Percentiles rank a stretch among this genome's conserved stretches.
Conservation (phyloP, 208 protist genomes). For the Trichomonas gallinae region DNA sequence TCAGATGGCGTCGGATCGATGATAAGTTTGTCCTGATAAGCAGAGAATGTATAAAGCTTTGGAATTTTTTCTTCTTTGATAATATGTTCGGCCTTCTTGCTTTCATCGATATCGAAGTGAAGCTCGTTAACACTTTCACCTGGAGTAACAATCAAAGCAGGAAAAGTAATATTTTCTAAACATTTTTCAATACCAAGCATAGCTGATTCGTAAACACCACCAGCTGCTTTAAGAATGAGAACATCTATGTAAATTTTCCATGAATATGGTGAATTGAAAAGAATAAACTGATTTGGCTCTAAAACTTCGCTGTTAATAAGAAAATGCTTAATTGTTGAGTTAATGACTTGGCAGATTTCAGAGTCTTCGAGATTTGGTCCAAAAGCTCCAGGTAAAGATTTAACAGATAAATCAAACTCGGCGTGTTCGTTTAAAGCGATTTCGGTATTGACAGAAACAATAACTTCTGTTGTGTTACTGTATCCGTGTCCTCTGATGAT, state of each 20-base stretch:
- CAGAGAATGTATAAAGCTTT: neutral
- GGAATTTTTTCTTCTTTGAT: neutral
- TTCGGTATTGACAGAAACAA: neutral
- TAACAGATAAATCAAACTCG: neutral
- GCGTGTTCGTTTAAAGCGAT: neutral
- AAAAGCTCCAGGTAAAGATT: neutral
- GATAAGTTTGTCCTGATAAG: neutral
- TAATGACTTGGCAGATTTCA: constrained; percentile 8
- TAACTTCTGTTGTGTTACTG: neutral
- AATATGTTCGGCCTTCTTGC: neutral
- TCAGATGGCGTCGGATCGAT: neutral
- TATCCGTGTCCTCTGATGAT: neutral
- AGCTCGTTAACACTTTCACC: neutral
- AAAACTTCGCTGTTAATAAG: neutral
- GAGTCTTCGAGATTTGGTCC: neutral
- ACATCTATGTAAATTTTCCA: constrained; percentile 6
- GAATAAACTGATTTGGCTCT: neutral
- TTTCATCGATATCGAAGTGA: constrained; percentile 19
- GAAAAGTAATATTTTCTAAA: neutral
- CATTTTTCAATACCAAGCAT: neutral
- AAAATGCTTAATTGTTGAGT: neutral
- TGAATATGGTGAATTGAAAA: constrained; percentile 1
- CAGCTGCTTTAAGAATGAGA: neutral
- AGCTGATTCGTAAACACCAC: neutral
- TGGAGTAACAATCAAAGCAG: neutral